Evolutionary conservation across 2,329 filamentous ascomycete genomes (phyloP).

Genomic region (Aspergillus oerlinghausenensis): DNA sequence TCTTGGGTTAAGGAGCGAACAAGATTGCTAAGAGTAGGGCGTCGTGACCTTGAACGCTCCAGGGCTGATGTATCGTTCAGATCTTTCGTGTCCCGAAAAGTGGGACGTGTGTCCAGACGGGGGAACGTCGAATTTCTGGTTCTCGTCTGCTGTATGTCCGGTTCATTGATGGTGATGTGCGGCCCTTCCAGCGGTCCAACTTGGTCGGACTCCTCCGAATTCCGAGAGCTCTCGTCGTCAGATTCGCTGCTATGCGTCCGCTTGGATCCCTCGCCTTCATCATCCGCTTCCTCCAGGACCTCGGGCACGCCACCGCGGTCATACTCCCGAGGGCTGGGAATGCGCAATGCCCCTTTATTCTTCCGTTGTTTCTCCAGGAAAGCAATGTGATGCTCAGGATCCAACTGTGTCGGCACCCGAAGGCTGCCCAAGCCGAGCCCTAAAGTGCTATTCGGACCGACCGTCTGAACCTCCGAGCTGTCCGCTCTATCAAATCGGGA

Average conservation of each 20-base stretch:
- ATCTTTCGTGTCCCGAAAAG: slow-evolving; percentile 29
- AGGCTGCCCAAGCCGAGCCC: slow-evolving; percentile 43
- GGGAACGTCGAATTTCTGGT: slow-evolving; percentile 35
- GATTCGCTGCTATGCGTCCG: slow-evolving; percentile 22
- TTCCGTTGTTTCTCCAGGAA: slow-evolving; percentile 80
- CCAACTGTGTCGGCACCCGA: slow-evolving; percentile 49
- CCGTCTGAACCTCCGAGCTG: slow-evolving; percentile 15
- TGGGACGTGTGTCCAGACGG: slow-evolving; percentile 35
- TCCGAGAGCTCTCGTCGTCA: slow-evolving; percentile 9
- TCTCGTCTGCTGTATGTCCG: slow-evolving; percentile 32
- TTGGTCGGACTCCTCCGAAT: slow-evolving; percentile 19
- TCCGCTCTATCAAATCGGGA: slow-evolving; percentile 17
- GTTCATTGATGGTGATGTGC: slow-evolving; percentile 48
- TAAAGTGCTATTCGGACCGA: slow-evolving; percentile 3
- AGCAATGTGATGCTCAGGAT: slow-evolving; percentile 76
- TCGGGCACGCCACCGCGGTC: slow-evolving; percentile 74
- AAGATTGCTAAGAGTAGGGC: slow-evolving; percentile 28
- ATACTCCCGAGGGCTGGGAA: slow-evolving; percentile 86
- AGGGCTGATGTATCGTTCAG: slow-evolving; percentile 21
- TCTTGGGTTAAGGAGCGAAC: slow-evolving; percentile 36
- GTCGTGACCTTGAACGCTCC: slow-evolving; percentile 21
- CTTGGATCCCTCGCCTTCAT: slow-evolving; percentile 19
- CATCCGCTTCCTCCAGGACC: slow-evolving; percentile 48
- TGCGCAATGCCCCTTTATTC: slow-evolving; percentile 71
- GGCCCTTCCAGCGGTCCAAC: slow-evolving; percentile 27